Evolutionary conservation across 768 basidiomycete species (phyloP), one percentile per base, ranked within the genome.

Genomic region (Cantharellus cinnabarinus): DNA sequence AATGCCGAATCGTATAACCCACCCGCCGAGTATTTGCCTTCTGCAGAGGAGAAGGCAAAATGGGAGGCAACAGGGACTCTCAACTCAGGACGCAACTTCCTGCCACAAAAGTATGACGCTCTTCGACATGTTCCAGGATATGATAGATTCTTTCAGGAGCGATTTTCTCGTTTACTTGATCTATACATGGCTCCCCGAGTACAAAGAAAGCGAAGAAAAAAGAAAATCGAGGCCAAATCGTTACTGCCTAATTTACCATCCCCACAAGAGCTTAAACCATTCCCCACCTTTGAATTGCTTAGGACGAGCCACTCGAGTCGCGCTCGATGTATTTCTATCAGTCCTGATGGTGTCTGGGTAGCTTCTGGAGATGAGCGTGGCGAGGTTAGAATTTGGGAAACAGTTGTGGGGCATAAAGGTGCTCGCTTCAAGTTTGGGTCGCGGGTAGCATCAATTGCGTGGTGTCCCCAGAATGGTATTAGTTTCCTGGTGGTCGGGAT

Each of bases 1-100:
- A 85, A 97, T 64, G 81, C 84, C n/a, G 93, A 98, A 71, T 98
- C 94, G 0, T 99, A 98, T 70, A 99, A 99, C 68, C 95, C 95
- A 40, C 95, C 95, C 3, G 89, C 83, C 66, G 95, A 99, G 72
- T 97, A 98, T 69, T 76, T 99, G 4, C 89, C 87, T 3, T 83
- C 85, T 1, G 80, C 82, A 56, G 77, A 79, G 62, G 94, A 97
- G 69, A 79, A 78, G 59, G 77, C 80, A 62, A 78, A 80, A 66
- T 97, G 89, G 86, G 82, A 89, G 65, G 79, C 73, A 42, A 75
- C 75, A 42, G 91, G 95, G 60, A 78, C 82, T 58, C 90, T 93
- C 69, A 91, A 98, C 67, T 79, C 91, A 63, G 85, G 91, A 69
- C 79, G 79, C 58, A 82, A 94, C 67, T 91, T 85, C 71, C 77